phyloP scores from a whole-genome alignment of 495 filamentous ascomycete genomes.

The Neurospora africana region DNA sequence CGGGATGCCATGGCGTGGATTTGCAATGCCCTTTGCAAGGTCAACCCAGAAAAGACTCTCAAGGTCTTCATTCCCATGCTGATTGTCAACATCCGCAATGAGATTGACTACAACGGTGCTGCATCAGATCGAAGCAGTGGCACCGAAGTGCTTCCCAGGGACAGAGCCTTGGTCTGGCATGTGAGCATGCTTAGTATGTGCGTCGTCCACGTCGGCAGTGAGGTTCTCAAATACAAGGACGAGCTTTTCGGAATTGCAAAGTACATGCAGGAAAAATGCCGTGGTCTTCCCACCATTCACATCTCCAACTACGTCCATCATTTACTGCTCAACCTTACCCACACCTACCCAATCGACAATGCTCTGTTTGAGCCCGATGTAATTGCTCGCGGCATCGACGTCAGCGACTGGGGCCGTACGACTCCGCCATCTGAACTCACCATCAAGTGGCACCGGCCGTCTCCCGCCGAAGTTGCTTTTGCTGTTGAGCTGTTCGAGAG shows the following conservation, averaged over 20 bases:
- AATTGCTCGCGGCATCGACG: constrained; percentile 39
- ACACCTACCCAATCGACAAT: constrained; percentile 85
- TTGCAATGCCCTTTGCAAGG: constrained; percentile 89
- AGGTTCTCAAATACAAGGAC: constrained; percentile 75
- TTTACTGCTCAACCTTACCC: constrained; percentile 90
- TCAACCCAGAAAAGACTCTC: constrained; percentile 83
- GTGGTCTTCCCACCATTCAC: constrained; percentile 86
- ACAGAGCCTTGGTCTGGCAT: constrained; percentile 91
- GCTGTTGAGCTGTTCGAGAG: constrained; percentile 79
- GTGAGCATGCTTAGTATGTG: constrained; percentile 98
- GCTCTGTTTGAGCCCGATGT: constrained; percentile 66
- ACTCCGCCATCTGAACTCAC: constrained; percentile 62
- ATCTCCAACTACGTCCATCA: constrained; percentile 98
- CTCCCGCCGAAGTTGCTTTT: constrained; percentile 68
- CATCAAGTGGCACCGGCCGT: constrained; percentile 85
- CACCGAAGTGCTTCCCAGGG: constrained; percentile 83
- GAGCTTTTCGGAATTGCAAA: constrained; percentile 84
- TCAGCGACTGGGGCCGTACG: constrained; percentile 68
- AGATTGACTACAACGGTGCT: constrained; percentile 96
- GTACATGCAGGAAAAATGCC: constrained; percentile 92
- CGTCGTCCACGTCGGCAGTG: constrained; percentile 87
- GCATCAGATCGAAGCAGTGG: constrained; percentile 90
- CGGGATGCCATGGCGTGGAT: constrained; percentile 98
- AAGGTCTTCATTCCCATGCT: constrained; percentile 84
- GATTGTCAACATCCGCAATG: constrained; percentile 81